A percentile compares a stretch with the other conserved stretches of the same genome.
Conservation (phyloP, 2,329 filamentous ascomycete genomes). For the Escovopsis sp. region DNA sequence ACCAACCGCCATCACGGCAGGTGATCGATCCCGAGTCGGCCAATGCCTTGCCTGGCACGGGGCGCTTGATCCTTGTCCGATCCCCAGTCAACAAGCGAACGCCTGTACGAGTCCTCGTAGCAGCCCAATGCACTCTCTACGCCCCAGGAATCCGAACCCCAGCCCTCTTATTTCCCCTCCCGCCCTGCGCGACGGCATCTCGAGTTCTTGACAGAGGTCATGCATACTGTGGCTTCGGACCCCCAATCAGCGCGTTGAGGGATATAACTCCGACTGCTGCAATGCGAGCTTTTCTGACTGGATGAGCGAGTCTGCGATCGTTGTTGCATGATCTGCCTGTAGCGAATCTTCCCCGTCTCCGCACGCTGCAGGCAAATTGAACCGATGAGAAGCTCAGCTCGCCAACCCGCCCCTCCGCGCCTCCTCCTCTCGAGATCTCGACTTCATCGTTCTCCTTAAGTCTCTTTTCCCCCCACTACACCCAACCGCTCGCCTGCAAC, state of each 20-base stretch:
- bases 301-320: constrained; percentile 8
- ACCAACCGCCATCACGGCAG: neutral
- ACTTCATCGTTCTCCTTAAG: too few relatives aligned
- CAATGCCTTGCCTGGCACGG: neutral
- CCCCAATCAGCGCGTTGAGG: constrained; percentile 8
- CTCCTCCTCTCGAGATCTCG: neutral
- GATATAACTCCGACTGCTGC: constrained; percentile 9
- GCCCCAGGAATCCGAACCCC: neutral
- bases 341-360: constrained; percentile 1
- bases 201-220: constrained; percentile 3
- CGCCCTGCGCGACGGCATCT: constrained; percentile 1
- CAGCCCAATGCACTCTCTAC: constrained; percentile 5
- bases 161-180: constrained; percentile 1
- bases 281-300: constrained; percentile 13
- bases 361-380: neutral
- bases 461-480: too few relatives aligned
- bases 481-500: too few relatives aligned
- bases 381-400: neutral
- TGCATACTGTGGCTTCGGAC: constrained; percentile 6
- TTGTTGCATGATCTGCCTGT: constrained; percentile 7
- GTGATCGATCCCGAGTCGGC: neutral
- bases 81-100: neutral
- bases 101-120: neutral
- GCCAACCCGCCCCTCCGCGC: neutral
- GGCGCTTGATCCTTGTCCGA: neutral